Evolutionary conservation across 192 early-diverging fungal genomes (phyloP).

Genomic region (Coemansia sp.): DNA sequence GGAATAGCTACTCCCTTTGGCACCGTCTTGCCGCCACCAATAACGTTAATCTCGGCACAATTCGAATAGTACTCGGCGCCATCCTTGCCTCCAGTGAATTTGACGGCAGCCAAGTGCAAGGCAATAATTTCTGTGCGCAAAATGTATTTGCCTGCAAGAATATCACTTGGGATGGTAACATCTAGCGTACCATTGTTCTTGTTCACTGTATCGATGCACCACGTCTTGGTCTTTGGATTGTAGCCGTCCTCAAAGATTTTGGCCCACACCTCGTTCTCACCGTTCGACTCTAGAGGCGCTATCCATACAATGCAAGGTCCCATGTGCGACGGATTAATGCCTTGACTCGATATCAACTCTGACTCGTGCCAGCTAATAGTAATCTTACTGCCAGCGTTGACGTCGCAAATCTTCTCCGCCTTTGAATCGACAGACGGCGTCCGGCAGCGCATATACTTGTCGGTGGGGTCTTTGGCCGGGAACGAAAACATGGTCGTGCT

Average conservation of each 20-base stretch:
- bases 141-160: constrained; percentile 23
- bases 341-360: not conserved
- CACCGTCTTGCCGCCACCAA: constrained; percentile 13
- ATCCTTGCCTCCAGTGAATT: not conserved
- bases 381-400: not conserved
- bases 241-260: constrained; percentile 46
- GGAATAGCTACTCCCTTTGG: constrained; percentile 30
- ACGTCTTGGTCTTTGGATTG: constrained; percentile 16
- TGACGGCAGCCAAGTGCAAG: constrained; percentile 10
- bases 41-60: constrained; percentile 23
- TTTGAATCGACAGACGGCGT: not conserved
- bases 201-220: constrained; percentile 38
- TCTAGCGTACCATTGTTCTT: constrained; percentile 23
- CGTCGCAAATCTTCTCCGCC: constrained; percentile 4
- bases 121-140: constrained; percentile 32
- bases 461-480: not conserved
- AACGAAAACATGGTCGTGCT: not conserved
- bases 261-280: constrained; percentile 29
- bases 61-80: constrained; percentile 34
- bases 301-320: constrained; percentile 38
- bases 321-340: constrained; percentile 17
- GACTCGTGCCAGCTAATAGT: not conserved
- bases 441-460: constrained; percentile 1
- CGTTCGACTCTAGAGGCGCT: constrained; percentile 20
- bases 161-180: constrained; percentile 27